Evolutionary conservation across 805 yeast species (phyloP), one percentile per base, ranked within the genome.

Genomic region (Wickerhamomyces ciferrii): DNA sequence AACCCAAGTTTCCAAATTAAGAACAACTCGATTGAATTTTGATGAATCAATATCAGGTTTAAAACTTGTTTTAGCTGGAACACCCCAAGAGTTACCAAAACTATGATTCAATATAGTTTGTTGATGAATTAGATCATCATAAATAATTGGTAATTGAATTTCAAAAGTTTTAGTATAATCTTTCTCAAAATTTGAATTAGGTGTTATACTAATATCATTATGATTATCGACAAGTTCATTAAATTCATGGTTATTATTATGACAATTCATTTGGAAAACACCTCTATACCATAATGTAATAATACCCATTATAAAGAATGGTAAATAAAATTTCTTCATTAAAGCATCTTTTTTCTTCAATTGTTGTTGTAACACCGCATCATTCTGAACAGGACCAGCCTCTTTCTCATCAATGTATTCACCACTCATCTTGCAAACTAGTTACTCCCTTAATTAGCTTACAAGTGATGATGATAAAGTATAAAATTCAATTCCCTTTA

Each of bases 51-150:
- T 70, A 50, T 84, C 84, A 3, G 80, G 71, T 5, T 49, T 43
- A 50, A 78, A 76, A 0, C 55, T 49, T 5, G 54, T 65, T 7
- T 65, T 59, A 7, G 71, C 74, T 0, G 87, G 85, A 21, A 61
- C 59, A 15, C 86, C 87, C 81, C 84, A 83, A 0, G 81, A 74
- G 54, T 75, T 64, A 2, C 76, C 87, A 63, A 83, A 83, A 1
- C 72, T 61, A 53, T 75, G 71, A 36, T 69, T 63, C 20, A 82
- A 52, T 18, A 82, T 53, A 2, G 55, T 43, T 19, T 70, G 68
- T 3, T 71, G 59, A 50, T 65, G 64, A 1, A 81, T 75, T 21
- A 50, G 39, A 39, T 58, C 49, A n/a, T 47, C 39, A 37, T 56
- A 54, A 0, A 43, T 29, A 5, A 56, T 47, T 15, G 63, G 63